Conservation (phyloP, 2,329 filamentous ascomycete genomes). For the Penicillium concentricum region DNA sequence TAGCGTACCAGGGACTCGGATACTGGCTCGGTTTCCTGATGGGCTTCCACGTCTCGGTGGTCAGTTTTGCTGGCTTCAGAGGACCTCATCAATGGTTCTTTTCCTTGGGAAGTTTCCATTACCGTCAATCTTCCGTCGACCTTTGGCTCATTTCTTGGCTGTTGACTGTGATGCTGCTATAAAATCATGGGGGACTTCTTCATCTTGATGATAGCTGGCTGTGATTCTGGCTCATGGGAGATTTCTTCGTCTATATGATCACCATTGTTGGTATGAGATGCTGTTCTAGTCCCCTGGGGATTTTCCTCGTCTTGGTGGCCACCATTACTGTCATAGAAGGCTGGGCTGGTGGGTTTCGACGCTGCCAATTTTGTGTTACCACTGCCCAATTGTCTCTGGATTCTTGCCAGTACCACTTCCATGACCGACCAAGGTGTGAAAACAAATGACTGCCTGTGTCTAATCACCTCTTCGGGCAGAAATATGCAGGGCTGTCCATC, state of each 20-base stretch:
- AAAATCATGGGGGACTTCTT: neutral
- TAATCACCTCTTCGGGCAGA: neutral
- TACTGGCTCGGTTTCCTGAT: neutral
- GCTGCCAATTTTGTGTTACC: neutral
- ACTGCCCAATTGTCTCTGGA: neutral
- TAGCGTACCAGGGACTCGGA: neutral
- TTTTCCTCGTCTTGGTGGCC: neutral
- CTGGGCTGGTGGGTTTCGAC: neutral
- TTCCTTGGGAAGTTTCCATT: neutral
- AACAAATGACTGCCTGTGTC: neutral
- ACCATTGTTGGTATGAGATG: neutral
- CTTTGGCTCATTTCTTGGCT: neutral
- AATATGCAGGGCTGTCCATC: slow-evolving; percentile 16
- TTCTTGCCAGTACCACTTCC: neutral
- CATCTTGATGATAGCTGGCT: neutral
- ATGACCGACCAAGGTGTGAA: neutral
- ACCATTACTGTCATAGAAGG: neutral
- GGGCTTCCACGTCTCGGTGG: neutral
- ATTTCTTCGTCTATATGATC: neutral
- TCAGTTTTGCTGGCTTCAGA: neutral
- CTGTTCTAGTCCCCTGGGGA: no score
- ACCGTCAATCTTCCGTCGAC: neutral
- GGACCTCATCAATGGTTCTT: no score
- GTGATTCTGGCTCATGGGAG: no score
- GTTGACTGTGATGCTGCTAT: neutral